Percentiles rank a stretch among this genome's conserved stretches.
Evolutionary conservation across 2,329 filamentous ascomycete genomes (phyloP).

Genomic region (Passalora sequoiae): DNA sequence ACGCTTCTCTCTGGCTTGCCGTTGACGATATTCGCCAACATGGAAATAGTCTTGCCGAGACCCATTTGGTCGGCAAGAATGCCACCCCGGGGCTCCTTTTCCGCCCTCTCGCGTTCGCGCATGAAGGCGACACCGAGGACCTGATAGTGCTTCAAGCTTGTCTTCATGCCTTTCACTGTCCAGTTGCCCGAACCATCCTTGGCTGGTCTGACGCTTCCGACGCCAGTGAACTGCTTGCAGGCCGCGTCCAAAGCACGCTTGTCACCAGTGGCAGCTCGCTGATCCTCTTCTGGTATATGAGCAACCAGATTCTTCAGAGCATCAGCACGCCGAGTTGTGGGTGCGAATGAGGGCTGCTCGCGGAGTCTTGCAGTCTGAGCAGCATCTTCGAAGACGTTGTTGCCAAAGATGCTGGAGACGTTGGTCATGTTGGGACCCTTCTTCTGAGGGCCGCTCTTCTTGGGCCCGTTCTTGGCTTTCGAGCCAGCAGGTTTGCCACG

Average conservation of each 20-base stretch:
- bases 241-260: conserved; percentile 37
- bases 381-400: conserved; percentile 25
- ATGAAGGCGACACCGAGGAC: conserved; percentile 52
- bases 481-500: too few species aligned
- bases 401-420: conserved; percentile 15
- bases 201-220: conserved; percentile 27
- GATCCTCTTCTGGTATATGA: conserved; percentile 35
- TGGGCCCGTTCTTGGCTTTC: conserved; percentile 7
- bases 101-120: conserved; percentile 46
- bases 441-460: background rate
- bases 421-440: conserved; percentile 14
- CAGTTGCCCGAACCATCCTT: conserved; percentile 35
- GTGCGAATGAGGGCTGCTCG: conserved; percentile 21
- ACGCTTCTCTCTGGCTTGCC: conserved; percentile 24
- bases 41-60: conserved; percentile 87
- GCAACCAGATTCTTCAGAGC: conserved; percentile 40
- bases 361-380: conserved; percentile 15
- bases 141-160: conserved; percentile 47
- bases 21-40: conserved; percentile 44
- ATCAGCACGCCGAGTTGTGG: conserved; percentile 17
- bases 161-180: conserved; percentile 47
- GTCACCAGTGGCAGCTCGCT: conserved; percentile 33
- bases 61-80: conserved; percentile 99
- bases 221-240: conserved; percentile 39
- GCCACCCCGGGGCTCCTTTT: conserved; percentile 50